Base-by-base conservation (phyloP, 2,329 filamentous ascomycete genomes). In the Penicillium olsonii region DNA sequence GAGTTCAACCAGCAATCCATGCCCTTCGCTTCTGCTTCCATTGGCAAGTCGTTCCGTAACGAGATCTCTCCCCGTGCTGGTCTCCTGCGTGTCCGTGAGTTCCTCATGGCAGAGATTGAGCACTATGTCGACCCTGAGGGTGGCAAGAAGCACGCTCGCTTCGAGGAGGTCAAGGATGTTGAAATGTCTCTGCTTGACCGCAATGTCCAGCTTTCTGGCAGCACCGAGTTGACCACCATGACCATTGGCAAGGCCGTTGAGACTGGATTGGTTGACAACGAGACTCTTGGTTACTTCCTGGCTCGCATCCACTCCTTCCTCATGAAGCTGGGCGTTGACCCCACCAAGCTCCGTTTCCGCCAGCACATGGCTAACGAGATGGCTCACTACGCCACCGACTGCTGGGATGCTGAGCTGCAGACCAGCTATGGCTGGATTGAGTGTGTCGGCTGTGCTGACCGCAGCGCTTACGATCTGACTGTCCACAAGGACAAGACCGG, bases 51-150 rank as follows among this genome's bases (percentile, higher is more conserved):
- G 2, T 97, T 96, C 82, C 85, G 94, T 65, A 99, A 99, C 70
- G 94, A 99, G 69, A 96, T 99, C 62, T 96, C 94, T 0, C 94
- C 94, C 9, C 84, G 94, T 48, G 84, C 90, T 56, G 94, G 94
- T 74, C 84, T 99, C 34, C 77, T 99, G 50, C 88, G 94, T 62
- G 94, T 99, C 37, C 89, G 94, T 63, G 94, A 99, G 72, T 97
- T 99, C 76, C 76, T 96, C 63, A 97, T 99, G 94, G 94, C 92
- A 19, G 94, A 99, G 75, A 96, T 99, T 62, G 94, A 99, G 78
- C 94, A 99, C 73, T 99, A 90, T 68, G 94, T 99, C 60, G 94
- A 99, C 66, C 94, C 94, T 10, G 81, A 94, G 66, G 85, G 90
- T 67, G 90, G 91, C 74, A 99, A 99, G 84, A 95, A 94, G 76